Evolutionary conservation across 805 yeast genomes (phyloP).

Genomic region (Candida coleopterorum): DNA sequence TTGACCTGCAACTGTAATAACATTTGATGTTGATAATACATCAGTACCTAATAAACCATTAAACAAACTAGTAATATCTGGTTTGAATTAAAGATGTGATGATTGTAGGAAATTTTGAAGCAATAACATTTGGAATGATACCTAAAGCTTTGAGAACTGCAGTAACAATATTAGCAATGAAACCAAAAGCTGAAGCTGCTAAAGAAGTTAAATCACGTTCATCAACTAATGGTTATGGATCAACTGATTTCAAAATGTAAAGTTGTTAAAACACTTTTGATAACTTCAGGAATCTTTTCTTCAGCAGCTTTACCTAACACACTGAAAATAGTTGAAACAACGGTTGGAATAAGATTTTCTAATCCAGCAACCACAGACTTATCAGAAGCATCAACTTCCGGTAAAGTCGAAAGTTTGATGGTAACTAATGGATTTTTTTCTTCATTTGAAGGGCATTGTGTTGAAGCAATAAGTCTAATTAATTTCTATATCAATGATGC

Average conservation of each 20-base stretch:
- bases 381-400: no score
- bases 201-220: not conserved
- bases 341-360: constrained; percentile 1
- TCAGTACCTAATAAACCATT: constrained; percentile 1
- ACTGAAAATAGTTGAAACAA: constrained; percentile 3
- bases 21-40: no score
- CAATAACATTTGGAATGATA: not conserved
- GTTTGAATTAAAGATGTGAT: not conserved
- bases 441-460: no score
- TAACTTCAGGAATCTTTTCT: not conserved
- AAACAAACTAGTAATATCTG: constrained; percentile 2
- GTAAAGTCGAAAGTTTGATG: no score
- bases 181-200: not conserved
- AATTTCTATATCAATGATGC: no score
- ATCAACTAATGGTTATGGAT: not conserved
- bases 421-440: no score
- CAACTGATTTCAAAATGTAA: not conserved
- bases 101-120: constrained; percentile 1
- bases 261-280: not conserved
- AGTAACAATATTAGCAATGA: not conserved
- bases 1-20: no score
- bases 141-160: constrained; percentile 2
- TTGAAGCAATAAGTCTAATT: no score
- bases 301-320: not conserved
- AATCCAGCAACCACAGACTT: no score